Base-by-base conservation (phyloP, 2,329 filamentous ascomycete species). In the Aspergillus bombycis region DNA sequence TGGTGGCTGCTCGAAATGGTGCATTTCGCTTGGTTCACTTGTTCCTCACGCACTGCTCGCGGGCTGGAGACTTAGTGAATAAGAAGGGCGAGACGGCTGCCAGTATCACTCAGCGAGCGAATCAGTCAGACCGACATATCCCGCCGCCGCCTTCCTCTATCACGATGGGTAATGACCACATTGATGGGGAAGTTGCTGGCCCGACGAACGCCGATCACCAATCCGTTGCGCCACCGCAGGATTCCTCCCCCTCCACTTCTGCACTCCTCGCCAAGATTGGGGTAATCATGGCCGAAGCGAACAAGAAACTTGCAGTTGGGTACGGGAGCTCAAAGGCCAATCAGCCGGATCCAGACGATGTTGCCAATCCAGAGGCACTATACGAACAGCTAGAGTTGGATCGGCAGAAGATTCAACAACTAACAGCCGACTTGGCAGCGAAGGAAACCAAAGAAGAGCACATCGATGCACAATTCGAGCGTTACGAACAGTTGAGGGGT, bases 1-100 rank as follows among this genome's bases (percentile, higher is more conserved):
- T 93, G 72, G 90, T 92, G 62, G 92, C 93, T 61, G 93, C 94
- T 21, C 89, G 93, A 52, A 97, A 98, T 65, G 87, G 87, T 71
- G 96, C 94, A 68, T 90, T 97, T 61, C 91, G 95, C 65, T 83
- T 88, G 58, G 86, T 88, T n/a, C 83, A 85, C 56, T 81, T 80
- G 84, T 89, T 82, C 78, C 93, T 82, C 78, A 94, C 75, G 38
- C 90, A 94, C 57, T 93, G 94, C 64, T 94, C 94, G 4, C 78
- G 81, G 41, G 88, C 89, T 3, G 91, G 93, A 0, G 89, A 96
- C 71, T 90, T 98, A 60, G 84, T 88, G 23, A 99, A 98, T 75
- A 83, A 88, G 59, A 88, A 92, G 62, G 92, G 93, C 32, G 85
- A 96, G 66, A 91, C 92, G 1, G 93, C 93, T 12, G 92, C 96